Base-by-base conservation (phyloP, 2,329 filamentous ascomycete species). In the Nemania abortiva region DNA sequence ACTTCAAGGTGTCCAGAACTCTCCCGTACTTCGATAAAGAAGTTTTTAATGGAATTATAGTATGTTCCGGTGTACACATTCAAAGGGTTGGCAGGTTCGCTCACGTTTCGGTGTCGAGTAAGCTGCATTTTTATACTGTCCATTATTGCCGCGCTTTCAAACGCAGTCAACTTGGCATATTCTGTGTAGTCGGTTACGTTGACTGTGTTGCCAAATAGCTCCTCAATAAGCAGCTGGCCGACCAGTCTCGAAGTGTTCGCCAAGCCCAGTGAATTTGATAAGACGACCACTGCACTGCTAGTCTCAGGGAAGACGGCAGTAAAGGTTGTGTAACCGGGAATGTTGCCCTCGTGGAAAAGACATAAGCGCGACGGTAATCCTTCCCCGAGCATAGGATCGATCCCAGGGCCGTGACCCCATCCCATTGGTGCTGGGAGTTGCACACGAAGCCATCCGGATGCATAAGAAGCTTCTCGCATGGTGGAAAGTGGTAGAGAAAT, bases 291-390 rank as follows among this genome's bases (percentile, higher is more conserved):
- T 18, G 47, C 47, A 49, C 47, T 49, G 5, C 10, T 18, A 11
- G 47, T 49, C 47, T 49, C 47, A 6, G 47, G 47, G 47, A 49
- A 49, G 20, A 49, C 22, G 6, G 47, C 47, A 18, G 20, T 24
- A 18, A 49, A 49, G 18, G n/a, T 49, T 24, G 47, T 22, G 18
- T 49, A 49, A 18, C 47, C 47, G 18, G 47, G n/a, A 18, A 49
- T 49, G 18, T 49, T 49, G 47, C 47, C 47, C 20, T 49, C 47
- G n/a, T 49, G 47, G 47, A 49, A 49, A 18, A 49, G 47, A 5
- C 47, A 18, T 13, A 49, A 49, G 20, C 47, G 47, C 10, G 47
- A 49, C 47, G n/a, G 47, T 13, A 49, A 18, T 49, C 47, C 47
- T 18, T 49, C 47, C 20, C 47, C 39, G 13, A 42, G 39, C 39